Evolutionary conservation across 2,329 filamentous ascomycete genomes (phyloP).

Genomic region (Paracamarosporium sp.): DNA sequence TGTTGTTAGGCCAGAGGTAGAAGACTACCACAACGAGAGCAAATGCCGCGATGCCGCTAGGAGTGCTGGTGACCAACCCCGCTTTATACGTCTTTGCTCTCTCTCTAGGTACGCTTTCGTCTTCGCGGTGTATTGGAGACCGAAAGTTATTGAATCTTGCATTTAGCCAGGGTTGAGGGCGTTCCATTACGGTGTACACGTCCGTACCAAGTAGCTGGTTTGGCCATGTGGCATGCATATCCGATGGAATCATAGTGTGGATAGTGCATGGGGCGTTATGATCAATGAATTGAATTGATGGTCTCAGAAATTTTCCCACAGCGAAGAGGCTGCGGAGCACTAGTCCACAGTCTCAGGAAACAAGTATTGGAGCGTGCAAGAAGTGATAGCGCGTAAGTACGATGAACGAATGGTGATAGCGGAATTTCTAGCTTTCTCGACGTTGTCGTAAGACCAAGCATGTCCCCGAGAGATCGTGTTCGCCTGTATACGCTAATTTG

Average conservation of each 20-base stretch:
- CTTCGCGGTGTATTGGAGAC: not conserved
- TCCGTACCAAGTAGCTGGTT: not conserved
- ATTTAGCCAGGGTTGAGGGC: not conserved
- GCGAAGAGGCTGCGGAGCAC: no score
- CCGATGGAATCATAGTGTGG: not conserved
- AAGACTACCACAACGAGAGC: not conserved
- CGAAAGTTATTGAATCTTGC: not conserved
- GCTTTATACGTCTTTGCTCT: not conserved
- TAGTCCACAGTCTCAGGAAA: no score
- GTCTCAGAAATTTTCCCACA: no score
- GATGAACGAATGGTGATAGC: no score
- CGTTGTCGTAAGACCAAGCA: no score
- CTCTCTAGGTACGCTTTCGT: not conserved
- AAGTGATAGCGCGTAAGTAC: no score
- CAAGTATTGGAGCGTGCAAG: no score
- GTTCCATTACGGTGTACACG: not conserved
- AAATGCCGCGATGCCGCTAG: constrained; percentile 9
- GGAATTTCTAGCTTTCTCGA: no score
- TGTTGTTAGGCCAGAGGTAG: not conserved
- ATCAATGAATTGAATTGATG: not conserved
- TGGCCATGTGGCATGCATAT: not conserved
- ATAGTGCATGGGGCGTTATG: not conserved
- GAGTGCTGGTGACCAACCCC: not conserved
- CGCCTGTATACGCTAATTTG: no score
- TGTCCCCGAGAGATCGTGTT: no score